Evolutionary conservation across 768 basidiomycete species (phyloP).

Genomic region (Tylopilus vinaceipallidus): DNA sequence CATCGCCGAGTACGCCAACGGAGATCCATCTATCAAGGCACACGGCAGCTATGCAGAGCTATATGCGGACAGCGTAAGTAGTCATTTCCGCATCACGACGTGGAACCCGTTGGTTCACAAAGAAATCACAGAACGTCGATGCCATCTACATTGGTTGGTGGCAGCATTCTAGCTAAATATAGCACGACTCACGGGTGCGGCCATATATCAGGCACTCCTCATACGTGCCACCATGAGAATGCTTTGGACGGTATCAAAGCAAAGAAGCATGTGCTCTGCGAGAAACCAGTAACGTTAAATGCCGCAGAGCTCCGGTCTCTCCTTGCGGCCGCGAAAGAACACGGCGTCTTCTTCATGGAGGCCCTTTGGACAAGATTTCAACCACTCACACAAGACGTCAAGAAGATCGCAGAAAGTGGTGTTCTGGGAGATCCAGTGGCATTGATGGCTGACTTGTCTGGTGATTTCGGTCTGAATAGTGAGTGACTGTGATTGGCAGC

Average conservation of each 20-base stretch:
- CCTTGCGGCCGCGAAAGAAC: slow-evolving; percentile 68
- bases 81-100: background rate
- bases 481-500: slow-evolving; percentile 3
- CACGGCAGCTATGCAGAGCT: slow-evolving; percentile 76
- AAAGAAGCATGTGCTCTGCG: slow-evolving; percentile 84
- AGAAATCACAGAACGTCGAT: slow-evolving; percentile 56
- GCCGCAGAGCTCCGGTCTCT: slow-evolving; percentile 73
- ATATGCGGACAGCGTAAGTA: slow-evolving; percentile 62
- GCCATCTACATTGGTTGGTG: slow-evolving; percentile 69
- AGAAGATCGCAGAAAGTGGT: slow-evolving; percentile 59
- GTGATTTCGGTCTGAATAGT: slow-evolving; percentile 66
- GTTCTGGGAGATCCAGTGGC: slow-evolving; percentile 64
- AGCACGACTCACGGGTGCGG: background rate
- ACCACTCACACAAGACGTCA: slow-evolving; percentile 62
- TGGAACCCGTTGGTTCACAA: slow-evolving; percentile 1
- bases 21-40: slow-evolving; percentile 55
- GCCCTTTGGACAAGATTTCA: slow-evolving; percentile 88
- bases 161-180: background rate
- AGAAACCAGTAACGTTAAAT: slow-evolving; percentile 85
- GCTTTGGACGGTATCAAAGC: slow-evolving; percentile 73
- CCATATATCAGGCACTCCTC: slow-evolving; percentile 66
- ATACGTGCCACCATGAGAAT: slow-evolving; percentile 79
- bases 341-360: slow-evolving; percentile 89
- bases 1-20: slow-evolving; percentile 50
- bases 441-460: slow-evolving; percentile 76